Evolutionary conservation across 352 stramenopile genomes (phyloP), one percentile per base, ranked within the genome.

Genomic region (Nothophytophthora sp.): DNA sequence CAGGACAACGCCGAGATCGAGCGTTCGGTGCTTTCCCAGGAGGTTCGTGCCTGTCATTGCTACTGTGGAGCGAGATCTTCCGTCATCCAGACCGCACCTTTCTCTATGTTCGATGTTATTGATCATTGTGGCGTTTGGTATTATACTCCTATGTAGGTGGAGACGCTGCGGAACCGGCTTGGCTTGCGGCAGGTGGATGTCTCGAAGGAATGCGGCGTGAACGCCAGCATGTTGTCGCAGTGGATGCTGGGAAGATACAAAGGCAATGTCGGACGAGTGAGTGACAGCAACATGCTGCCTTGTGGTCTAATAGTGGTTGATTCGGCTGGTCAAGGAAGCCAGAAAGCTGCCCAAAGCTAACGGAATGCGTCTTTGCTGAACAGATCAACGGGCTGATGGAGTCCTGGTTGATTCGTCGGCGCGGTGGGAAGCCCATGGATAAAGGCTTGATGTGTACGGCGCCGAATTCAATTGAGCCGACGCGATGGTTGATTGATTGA

Each of bases 231-330:
- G 82, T 70, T 92, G 35, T 92, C 82, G 32, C 82, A 92, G 61
- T 92, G 82, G 82, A 92, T 92, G 82, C 67, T 92, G 35, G 82
- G 82, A 8, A 67, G 82, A 22, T 92, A 92, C 76, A 92, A 92
- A 43, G 82, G 82, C 52, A 92, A 92, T 42, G 76, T 92, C 38
- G 80, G 73, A 0, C 70, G 82, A 49, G 80, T 91, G 74, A 24
- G 79, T 66, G 44, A 10, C 15, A 9, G 1, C 16, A 36, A 6
- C 23, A 8, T 24, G 3, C 5, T 10, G 3, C 22, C 6, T 18
- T 39, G 15, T 24, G 34, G 24, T 3, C 23, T 4, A 24, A 11
- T 4, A 10, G 15, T 35, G 32, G 22, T 34, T 51, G 45, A 12
- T 38, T 12, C 29, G 25, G 5, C 27, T 23, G 11, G 19, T 22